A percentile compares a stretch with the other conserved stretches of the same genome.
Conservation (phyloP, 1,139 yeast genomes). For the Yamadazyma siamensis region DNA sequence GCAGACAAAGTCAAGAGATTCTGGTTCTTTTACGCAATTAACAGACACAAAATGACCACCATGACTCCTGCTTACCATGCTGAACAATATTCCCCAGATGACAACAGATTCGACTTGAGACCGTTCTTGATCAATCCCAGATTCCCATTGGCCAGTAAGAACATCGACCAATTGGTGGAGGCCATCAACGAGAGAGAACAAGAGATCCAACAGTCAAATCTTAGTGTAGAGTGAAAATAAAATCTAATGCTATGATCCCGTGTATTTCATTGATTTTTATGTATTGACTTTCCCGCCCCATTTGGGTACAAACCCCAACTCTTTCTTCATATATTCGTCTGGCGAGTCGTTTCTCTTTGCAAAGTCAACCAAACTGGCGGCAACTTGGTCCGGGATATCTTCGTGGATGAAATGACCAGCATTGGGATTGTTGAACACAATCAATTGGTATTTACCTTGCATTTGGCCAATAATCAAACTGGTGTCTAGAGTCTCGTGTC, state of each 20-base stretch:
- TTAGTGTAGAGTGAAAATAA: constrained; percentile 26
- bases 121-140: constrained; percentile 92
- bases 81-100: constrained; percentile 97
- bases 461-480: constrained; percentile 88
- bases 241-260: no score
- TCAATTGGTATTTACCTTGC: constrained; percentile 92
- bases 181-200: constrained; percentile 40
- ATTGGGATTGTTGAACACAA: constrained; percentile 62
- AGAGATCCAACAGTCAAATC: constrained; percentile 20
- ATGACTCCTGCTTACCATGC: constrained; percentile 97
- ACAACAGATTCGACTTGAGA: constrained; percentile 89
- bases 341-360: constrained; percentile 43
- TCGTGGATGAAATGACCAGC: constrained; percentile 94
- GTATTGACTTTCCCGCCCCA: constrained; percentile 50
- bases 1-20: constrained; percentile 91
- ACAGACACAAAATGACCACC: constrained; percentile 95
- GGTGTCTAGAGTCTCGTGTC: constrained; percentile 85
- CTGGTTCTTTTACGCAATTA: constrained; percentile 89
- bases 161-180: constrained; percentile 74
- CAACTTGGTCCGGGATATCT: constrained; percentile 72
- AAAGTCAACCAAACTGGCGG: constrained; percentile 51
- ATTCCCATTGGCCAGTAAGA: constrained; percentile 85
- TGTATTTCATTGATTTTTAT: constrained; percentile 8
- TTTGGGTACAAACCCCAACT: constrained; percentile 41
- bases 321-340: constrained; percentile 34